Percentiles rank a stretch among this genome's conserved stretches.
These are phyloP conservation scores for Ceratocystis diversiconidia DNA, from an alignment of 2,329 filamentous ascomycete species.

Conservation along the genomic window DNA sequence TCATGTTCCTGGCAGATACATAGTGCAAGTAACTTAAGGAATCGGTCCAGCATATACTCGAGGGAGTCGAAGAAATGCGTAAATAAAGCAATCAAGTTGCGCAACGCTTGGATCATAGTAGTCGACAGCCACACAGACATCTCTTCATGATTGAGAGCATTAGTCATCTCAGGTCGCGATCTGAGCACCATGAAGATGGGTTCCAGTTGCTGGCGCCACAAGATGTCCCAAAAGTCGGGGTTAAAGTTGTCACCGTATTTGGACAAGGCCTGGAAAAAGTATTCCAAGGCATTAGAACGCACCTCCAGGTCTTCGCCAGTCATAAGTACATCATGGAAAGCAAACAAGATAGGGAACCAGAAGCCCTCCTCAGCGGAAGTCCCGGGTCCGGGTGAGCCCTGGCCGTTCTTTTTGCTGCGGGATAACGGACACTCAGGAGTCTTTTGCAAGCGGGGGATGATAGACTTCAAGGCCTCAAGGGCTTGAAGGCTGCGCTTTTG, in stretches of 20 bases:
- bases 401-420: conserved; percentile 33
- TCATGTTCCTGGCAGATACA: conserved; percentile 99
- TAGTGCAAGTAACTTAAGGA: conserved; percentile 80
- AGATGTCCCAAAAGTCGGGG: conserved; percentile 90
- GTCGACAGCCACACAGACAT: conserved; percentile 97
- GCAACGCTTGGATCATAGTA: conserved; percentile 95
- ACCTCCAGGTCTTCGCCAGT: conserved; percentile 97
- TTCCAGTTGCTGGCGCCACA: conserved; percentile 92
- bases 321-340: conserved; percentile 98
- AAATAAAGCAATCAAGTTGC: conserved; percentile 97
- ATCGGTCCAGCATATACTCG: conserved; percentile 97
- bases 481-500: conserved; percentile 97
- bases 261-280: conserved; percentile 89
- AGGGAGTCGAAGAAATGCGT: conserved; percentile 95
- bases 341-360: conserved; percentile 96
- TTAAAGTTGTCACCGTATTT: conserved; percentile 85
- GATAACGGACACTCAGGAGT: conserved; percentile 91
- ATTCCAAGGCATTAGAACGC: conserved; percentile 76
- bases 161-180: conserved; percentile 90
- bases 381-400: conserved; percentile 40
- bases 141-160: conserved; percentile 90
- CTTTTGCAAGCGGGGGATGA: conserved; percentile 86
- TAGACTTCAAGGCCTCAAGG: conserved; percentile 85
- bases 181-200: conserved; percentile 98
- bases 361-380: conserved; percentile 93